These are phyloP conservation scores for Verticillium isaacii DNA, from an alignment of 2,329 filamentous ascomycete genomes.

Conservation along the genomic window DNA sequence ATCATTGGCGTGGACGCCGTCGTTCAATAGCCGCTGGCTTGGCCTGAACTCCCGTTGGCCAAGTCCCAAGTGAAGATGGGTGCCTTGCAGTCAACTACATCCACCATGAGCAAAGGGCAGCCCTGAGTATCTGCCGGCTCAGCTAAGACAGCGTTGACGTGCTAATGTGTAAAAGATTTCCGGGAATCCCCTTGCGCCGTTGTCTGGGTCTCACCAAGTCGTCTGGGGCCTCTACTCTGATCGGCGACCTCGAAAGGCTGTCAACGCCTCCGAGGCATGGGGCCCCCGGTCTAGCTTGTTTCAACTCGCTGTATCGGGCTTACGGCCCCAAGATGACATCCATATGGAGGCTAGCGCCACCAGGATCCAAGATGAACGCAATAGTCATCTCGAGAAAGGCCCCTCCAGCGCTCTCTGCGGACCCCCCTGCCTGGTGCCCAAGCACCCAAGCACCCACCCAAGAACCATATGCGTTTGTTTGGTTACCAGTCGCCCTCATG, in stretches of 20 bases:
- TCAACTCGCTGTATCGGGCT: constrained; percentile 10
- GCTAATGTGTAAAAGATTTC: neutral
- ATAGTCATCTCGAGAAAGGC: constrained; percentile 8
- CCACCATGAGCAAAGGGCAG: neutral
- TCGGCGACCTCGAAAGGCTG: constrained; percentile 12
- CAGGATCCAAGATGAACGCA: constrained; percentile 15
- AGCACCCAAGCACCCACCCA: neutral
- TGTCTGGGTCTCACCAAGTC: neutral
- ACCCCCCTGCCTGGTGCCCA: neutral
- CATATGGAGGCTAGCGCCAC: constrained; percentile 10
- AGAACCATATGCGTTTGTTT: neutral
- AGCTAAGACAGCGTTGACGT: neutral
- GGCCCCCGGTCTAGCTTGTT: constrained; percentile 12
- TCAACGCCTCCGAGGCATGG: constrained; percentile 2
- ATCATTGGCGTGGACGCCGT: neutral
- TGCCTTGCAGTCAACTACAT: neutral
- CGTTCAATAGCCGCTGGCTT: neutral
- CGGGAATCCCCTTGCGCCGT: neutral
- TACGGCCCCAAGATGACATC: constrained; percentile 3
- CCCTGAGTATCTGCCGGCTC: neutral
- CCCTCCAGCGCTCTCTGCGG: neutral
- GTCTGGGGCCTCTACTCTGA: constrained; percentile 3
- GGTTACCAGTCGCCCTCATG: neutral
- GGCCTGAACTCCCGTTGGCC: neutral
- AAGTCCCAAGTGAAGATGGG: neutral